Evolutionary conservation across 306 rosid species (phyloP).

Genomic region (Dryas drummondii): DNA sequence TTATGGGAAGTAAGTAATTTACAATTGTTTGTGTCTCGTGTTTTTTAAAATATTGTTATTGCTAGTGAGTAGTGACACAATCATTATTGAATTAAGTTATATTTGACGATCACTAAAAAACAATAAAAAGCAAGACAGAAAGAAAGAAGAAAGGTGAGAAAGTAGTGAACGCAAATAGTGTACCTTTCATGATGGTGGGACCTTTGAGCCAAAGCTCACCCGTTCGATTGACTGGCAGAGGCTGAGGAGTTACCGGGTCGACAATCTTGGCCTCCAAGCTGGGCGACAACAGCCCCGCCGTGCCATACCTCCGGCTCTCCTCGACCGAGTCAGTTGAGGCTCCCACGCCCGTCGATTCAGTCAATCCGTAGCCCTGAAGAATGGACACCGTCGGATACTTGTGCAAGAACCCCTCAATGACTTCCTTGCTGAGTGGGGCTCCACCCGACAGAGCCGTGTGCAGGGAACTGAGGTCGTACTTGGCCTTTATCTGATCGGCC

Average conservation of each 20-base stretch:
- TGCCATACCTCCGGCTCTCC: constrained; percentile 83
- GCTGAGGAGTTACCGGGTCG: constrained; percentile 44
- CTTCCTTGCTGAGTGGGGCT: constrained; percentile 88
- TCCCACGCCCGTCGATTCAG: constrained; percentile 82
- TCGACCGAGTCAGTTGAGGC: constrained; percentile 79
- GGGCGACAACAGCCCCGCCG: constrained; percentile 78
- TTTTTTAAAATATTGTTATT: no score
- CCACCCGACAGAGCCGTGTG: constrained; percentile 67
- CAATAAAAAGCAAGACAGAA: not conserved
- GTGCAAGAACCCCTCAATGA: constrained; percentile 69
- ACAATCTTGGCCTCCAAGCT: constrained; percentile 67
- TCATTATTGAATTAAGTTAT: no score
- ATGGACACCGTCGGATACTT: constrained; percentile 57
- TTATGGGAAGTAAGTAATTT: no score
- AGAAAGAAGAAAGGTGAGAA: not conserved
- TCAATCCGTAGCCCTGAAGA: constrained; percentile 77
- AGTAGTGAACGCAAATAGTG: no score
- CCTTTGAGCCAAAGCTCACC: constrained; percentile 98
- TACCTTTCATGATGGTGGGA: constrained; percentile 76
- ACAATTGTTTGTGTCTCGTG: no score
- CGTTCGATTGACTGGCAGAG: constrained; percentile 49
- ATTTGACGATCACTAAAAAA: not conserved
- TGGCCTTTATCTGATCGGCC: constrained; percentile 54
- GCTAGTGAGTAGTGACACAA: no score
- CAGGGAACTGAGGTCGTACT: constrained; percentile 64